Conservation (phyloP, 495 filamentous ascomycete genomes). For the Aspergillus sclerotioniger region DNA sequence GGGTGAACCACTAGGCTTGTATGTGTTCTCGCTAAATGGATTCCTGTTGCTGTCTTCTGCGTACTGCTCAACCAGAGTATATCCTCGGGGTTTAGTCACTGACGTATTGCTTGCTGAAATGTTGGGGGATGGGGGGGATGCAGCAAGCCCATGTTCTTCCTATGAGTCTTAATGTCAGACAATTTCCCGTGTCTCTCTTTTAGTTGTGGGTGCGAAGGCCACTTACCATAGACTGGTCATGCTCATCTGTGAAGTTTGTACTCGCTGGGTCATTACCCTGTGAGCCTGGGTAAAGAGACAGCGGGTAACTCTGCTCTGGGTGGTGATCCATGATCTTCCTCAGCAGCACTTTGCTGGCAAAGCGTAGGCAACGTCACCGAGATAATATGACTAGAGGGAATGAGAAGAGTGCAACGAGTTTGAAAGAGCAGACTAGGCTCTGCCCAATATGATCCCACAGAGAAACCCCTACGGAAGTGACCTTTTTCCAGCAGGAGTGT, state of each 20-base stretch:
- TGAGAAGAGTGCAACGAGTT: background rate
- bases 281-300: background rate
- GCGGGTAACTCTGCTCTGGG: background rate
- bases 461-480: too few species aligned
- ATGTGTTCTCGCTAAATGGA: too few species aligned
- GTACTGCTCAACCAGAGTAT: background rate
- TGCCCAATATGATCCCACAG: too few species aligned
- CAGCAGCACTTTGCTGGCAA: background rate
- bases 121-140: background rate
- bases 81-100: background rate
- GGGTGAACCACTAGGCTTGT: background rate
- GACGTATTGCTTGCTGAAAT: background rate
- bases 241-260: background rate
- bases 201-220: too few species aligned
- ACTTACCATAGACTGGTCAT: too few species aligned
- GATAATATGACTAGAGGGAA: too few species aligned
- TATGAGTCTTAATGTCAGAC: background rate
- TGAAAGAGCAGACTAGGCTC: background rate
- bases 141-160: background rate
- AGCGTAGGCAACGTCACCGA: background rate
- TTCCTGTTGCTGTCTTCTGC: background rate
- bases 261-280: background rate
- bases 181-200: too few species aligned
- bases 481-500: too few species aligned
- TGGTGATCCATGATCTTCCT: background rate